Percentiles rank a stretch among this genome's conserved stretches.
Conservation (phyloP, 163 green algal species). For the Scenedesmus sp. region DNA sequence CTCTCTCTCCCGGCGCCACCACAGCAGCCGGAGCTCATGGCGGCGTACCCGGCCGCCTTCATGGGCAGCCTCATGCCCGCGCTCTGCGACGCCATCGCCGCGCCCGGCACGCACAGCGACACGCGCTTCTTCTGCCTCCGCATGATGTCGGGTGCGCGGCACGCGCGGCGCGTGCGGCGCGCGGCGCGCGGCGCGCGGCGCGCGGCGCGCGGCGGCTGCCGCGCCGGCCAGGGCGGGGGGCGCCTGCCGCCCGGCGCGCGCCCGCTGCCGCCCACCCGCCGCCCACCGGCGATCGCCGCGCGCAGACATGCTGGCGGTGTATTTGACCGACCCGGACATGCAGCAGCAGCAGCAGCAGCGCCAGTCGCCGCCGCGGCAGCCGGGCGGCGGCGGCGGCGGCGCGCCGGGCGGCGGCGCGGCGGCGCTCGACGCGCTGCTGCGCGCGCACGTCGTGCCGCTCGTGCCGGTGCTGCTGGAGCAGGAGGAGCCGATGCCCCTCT, state of each 20-base stretch:
- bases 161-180: too few species aligned
- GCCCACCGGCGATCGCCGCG: too few species aligned
- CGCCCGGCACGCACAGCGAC: constrained; percentile 60
- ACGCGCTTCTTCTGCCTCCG: constrained; percentile 88
- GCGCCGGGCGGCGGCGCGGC: constrained; percentile 34
- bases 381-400: neutral
- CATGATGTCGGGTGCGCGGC: constrained; percentile 80
- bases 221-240: too few species aligned
- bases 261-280: too few species aligned
- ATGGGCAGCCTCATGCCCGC: constrained; percentile 41
- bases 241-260: too few species aligned
- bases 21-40: constrained; percentile 68
- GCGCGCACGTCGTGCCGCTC: constrained; percentile 75
- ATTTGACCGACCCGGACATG: constrained; percentile 55
- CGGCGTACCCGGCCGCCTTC: constrained; percentile 56
- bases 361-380: neutral
- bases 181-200: too few species aligned
- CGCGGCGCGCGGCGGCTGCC: too few species aligned
- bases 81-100: constrained; percentile 62
- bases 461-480: constrained; percentile 85
- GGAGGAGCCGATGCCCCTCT: constrained; percentile 93
- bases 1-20: neutral
- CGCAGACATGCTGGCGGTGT: constrained; percentile 69
- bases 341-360: constrained; percentile 35
- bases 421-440: constrained; percentile 66